Percentiles rank a stretch among this genome's conserved stretches.
Evolutionary conservation across 2,329 filamentous ascomycete species (phyloP).

Genomic region (Alternaria conjuncta): DNA sequence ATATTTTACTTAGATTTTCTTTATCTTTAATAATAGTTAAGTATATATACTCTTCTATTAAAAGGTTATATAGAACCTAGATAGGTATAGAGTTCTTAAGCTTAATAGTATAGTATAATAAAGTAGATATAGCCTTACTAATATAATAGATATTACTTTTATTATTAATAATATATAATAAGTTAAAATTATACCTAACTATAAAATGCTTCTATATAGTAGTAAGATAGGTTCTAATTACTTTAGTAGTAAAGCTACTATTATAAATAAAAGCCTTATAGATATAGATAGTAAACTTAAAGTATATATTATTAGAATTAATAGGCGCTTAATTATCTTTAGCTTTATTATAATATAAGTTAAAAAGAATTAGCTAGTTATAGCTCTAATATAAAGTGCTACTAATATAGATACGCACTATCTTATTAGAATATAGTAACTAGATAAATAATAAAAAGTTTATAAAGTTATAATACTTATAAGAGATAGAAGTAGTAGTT

Average conservation of each 20-base stretch:
- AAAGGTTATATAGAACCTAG: background rate
- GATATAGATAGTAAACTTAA: background rate
- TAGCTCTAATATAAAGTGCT: background rate
- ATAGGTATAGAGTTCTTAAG: background rate
- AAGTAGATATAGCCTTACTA: background rate
- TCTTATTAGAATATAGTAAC: background rate
- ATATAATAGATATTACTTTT: background rate
- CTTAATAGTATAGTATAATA: background rate
- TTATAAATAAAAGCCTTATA: background rate
- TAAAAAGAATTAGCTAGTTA: background rate
- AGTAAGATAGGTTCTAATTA: background rate
- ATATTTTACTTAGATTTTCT: background rate
- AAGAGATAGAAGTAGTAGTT: background rate
- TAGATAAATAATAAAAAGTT: background rate
- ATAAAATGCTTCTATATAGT: background rate
- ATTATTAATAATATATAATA: background rate
- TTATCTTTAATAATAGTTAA: background rate
- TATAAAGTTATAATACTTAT: background rate
- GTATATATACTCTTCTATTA: background rate
- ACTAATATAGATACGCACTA: background rate
- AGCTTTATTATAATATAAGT: background rate
- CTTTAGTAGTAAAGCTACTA: background rate
- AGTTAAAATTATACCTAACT: background rate
- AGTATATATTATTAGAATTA: too few species aligned
- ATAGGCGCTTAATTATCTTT: background rate